Base-by-base conservation (phyloP, 768 basidiomycete species). In the Nidula microcarpa region DNA sequence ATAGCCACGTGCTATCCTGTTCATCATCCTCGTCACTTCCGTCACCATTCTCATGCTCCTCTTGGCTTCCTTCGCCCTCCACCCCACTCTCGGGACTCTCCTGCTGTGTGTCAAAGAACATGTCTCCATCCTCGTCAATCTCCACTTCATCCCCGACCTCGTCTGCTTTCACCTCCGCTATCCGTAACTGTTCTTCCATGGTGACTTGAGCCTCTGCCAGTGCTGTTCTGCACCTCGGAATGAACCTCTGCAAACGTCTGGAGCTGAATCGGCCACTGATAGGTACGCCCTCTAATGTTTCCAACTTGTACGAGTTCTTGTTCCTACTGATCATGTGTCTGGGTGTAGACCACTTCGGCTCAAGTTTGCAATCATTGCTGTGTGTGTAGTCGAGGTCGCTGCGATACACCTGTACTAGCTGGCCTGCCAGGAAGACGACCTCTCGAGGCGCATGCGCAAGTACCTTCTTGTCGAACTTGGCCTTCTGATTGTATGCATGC, bases 381-480 rank as follows among this genome's bases (percentile, higher is more conserved):
- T 58, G 33, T 0, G 59, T 55, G 23, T 55, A 53, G 11, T 49
- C 50, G n/a, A 60, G 35, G 30, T 58, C 53, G 48, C 45, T 60
- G 2, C 57, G 44, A 32, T 51, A 51, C 7, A 43, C 14, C 43
- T 51, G 50, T 6, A 51, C 50, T 3, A 71, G 55, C 23, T 68
- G 50, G 0, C 64, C 63, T 10, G 6, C 3, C 3, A 51, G 4
- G 54, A 72, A 73, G 1, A 53, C 36, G 3, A 67, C 60, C 14
- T 57, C 64, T 1, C 64, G 53, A 2, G 56, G 39, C 8, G 37
- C 13, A 6, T 33, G 47, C 3, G 11, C 35, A 17, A 55, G 8
- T 1, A 72, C 60, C 13, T 52, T 51, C 39, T 46, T 37, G 52
- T 72, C 63, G 45, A 72, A 74, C 0, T 48, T 55, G 0, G 35